A percentile compares a stretch with the other conserved stretches of the same genome.
Conservation (phyloP, 352 stramenopile genomes). For the Phytophthora citricola region DNA sequence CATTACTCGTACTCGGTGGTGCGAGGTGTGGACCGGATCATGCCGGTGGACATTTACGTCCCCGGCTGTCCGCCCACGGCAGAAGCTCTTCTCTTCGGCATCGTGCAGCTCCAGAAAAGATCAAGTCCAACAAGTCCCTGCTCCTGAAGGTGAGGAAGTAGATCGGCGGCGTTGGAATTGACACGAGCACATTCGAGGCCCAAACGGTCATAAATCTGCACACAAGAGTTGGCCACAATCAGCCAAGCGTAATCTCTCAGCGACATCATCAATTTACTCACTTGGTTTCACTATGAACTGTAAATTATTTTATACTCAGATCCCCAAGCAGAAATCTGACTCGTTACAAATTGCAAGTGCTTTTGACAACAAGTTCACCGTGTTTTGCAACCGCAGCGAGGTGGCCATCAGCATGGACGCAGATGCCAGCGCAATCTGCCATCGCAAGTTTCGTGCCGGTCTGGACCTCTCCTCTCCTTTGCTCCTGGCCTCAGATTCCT, state of each 20-base stretch:
- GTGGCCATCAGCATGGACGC: conserved; percentile 15
- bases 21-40: conserved; percentile 95
- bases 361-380: conserved; percentile 12
- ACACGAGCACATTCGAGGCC: too few species aligned
- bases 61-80: conserved; percentile 89
- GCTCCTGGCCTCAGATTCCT: conserved; percentile 25
- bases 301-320: conserved; percentile 7
- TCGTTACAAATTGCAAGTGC: background rate
- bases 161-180: too few species aligned
- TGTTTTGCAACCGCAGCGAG: conserved; percentile 14
- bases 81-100: conserved; percentile 15
- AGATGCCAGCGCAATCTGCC: conserved; percentile 15
- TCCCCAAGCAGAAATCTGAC: background rate
- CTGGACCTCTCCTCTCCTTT: conserved; percentile 2
- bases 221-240: conserved; percentile 20
- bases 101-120: conserved; percentile 28
- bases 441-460: background rate
- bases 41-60: conserved; percentile 99
- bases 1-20: conserved; percentile 97
- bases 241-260: background rate
- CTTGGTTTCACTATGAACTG: conserved; percentile 13
- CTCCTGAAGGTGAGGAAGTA: conserved; percentile 25
- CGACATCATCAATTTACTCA: background rate
- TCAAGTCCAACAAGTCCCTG: conserved; percentile 17
- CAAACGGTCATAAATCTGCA: too few species aligned